These are phyloP conservation scores for Pleodorina starrii DNA, from an alignment of 139 green algal genomes.

Conservation along the genomic window DNA sequence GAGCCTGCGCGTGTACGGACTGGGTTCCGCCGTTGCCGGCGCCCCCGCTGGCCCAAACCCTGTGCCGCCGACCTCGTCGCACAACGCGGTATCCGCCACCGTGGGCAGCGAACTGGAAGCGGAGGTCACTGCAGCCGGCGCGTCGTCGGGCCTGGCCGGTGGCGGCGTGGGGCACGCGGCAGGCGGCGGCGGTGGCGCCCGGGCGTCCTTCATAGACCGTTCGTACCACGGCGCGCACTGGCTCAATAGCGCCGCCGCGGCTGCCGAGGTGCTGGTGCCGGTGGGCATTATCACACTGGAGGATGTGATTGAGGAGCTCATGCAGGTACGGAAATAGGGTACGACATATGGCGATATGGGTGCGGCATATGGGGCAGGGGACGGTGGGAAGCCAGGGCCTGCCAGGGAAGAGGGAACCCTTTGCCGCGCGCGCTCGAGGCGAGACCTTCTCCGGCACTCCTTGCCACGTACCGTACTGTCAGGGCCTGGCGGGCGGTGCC, in stretches of 20 bases:
- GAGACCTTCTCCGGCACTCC: not conserved
- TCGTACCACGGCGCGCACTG: not conserved
- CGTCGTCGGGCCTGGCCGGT: not conserved
- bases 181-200: not conserved
- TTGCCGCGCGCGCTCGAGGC: not conserved
- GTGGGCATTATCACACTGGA: slow-evolving; percentile 79
- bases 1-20: not conserved
- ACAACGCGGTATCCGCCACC: not conserved
- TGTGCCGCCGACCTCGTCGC: too few species aligned
- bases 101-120: not conserved
- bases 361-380: not conserved
- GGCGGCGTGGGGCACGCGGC: too few species aligned
- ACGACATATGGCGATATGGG: not conserved
- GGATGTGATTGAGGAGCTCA: slow-evolving; percentile 47
- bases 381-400: not conserved
- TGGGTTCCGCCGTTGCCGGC: not conserved
- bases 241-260: slow-evolving; percentile 19
- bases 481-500: not conserved
- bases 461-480: not conserved
- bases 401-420: not conserved
- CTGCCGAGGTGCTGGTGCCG: slow-evolving; percentile 29
- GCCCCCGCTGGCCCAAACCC: not conserved
- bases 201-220: not conserved
- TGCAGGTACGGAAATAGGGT: slow-evolving; percentile 13
- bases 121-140: not conserved